Evolutionary conservation across 2,329 filamentous ascomycete genomes (phyloP).

Genomic region (Sphaerostilbella broomeana): DNA sequence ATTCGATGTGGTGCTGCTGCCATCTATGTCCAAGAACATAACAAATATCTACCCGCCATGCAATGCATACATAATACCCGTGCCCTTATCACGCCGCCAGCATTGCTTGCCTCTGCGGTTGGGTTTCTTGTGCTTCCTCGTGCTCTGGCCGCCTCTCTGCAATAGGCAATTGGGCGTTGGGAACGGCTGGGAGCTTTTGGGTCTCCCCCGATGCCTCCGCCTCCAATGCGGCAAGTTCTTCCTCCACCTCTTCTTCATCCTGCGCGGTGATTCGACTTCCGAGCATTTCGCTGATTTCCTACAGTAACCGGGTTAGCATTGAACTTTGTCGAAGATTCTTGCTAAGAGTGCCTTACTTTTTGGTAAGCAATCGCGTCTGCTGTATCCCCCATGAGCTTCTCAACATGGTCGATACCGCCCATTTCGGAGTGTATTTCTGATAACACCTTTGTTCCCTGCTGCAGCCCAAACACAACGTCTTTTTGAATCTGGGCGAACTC

Average conservation of each 20-base stretch:
- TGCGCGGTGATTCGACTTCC: slow-evolving; percentile 83
- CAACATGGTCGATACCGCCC: slow-evolving; percentile 87
- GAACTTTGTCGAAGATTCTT: not conserved
- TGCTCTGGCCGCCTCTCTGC: slow-evolving; percentile 16
- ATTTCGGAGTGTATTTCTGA: slow-evolving; percentile 92
- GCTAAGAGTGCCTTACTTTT: slow-evolving; percentile 48
- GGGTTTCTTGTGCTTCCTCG: slow-evolving; percentile 16
- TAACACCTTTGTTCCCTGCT: slow-evolving; percentile 84
- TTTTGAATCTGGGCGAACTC: slow-evolving; percentile 97
- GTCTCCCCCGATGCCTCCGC: slow-evolving; percentile 26
- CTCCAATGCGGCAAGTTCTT: slow-evolving; percentile 81
- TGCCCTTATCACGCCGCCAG: slow-evolving; percentile 29
- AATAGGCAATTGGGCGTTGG: slow-evolving; percentile 28
- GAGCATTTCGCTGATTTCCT: slow-evolving; percentile 92
- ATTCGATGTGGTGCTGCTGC: slow-evolving; percentile 12
- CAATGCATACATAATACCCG: too few relatives aligned
- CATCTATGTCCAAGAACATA: slow-evolving; percentile 10
- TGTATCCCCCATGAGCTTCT: slow-evolving; percentile 90
- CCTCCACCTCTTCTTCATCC: slow-evolving; percentile 96
- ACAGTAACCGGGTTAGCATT: slow-evolving; percentile 14
- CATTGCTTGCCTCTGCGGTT: slow-evolving; percentile 34
- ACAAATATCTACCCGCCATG: too few relatives aligned
- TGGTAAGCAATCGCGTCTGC: slow-evolving; percentile 90
- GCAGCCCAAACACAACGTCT: slow-evolving; percentile 85
- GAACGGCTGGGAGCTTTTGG: slow-evolving; percentile 26